phyloP scores from a whole-genome alignment of 495 filamentous ascomycete genomes.

The Penicillium chermesinum region DNA sequence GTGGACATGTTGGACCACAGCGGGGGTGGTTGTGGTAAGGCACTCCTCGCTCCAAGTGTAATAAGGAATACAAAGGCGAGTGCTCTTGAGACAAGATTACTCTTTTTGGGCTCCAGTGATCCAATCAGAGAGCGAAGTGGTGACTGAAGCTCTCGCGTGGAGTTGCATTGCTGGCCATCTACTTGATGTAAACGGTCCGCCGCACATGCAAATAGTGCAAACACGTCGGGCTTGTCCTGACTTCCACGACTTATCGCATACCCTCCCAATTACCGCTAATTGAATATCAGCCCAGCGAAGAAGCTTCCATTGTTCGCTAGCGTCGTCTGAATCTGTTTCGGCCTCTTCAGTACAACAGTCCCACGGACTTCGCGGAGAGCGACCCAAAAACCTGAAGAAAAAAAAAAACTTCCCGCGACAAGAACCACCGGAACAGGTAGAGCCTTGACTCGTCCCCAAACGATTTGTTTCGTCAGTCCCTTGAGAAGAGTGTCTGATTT shows the following conservation, averaged over 20 bases:
- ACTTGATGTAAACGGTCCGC: not conserved
- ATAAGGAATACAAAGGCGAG: too few species aligned
- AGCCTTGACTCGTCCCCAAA: not conserved
- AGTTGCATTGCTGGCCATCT: not conserved
- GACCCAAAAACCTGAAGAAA: too few species aligned
- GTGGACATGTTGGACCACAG: conserved; percentile 40
- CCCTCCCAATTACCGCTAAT: not conserved
- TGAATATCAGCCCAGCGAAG: not conserved
- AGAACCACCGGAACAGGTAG: not conserved
- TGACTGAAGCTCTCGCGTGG: not conserved
- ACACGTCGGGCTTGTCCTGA: not conserved
- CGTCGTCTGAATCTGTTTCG: too few species aligned
- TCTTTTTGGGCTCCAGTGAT: not conserved
- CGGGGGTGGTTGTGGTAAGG: not conserved
- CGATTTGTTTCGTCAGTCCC: not conserved
- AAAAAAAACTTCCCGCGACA: not conserved
- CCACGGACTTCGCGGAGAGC: too few species aligned
- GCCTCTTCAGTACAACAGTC: too few species aligned
- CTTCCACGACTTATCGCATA: not conserved
- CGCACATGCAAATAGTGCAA: not conserved
- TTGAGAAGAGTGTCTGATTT: not conserved
- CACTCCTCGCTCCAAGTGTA: too few species aligned
- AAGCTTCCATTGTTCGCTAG: not conserved
- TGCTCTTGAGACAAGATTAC: too few species aligned
- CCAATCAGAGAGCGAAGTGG: not conserved